Percentiles rank a stretch among this genome's conserved stretches.
These are phyloP conservation scores for Canna indica DNA, from an alignment of 176 grass and related monocot genomes.

Conservation along the genomic window DNA sequence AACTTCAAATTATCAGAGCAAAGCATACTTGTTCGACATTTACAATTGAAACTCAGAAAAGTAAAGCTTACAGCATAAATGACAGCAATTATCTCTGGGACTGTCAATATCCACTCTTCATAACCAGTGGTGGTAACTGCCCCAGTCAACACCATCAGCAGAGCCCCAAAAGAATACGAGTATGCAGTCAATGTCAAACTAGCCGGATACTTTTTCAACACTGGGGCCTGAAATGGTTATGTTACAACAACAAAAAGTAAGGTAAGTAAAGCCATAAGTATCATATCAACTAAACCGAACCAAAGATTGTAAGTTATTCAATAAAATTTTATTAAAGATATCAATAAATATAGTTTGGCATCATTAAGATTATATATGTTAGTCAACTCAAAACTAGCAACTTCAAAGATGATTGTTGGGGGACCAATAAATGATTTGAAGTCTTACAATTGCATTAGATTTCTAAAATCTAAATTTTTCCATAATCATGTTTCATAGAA, in stretches of 20 bases:
- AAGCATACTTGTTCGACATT: neutral
- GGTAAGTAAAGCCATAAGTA: neutral
- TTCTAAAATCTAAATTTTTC: too few relatives aligned
- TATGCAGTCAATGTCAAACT: conserved; percentile 76
- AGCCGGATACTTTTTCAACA: conserved; percentile 64
- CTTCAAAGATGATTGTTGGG: too few relatives aligned
- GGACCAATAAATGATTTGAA: too few relatives aligned
- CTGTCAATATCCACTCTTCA: conserved; percentile 65
- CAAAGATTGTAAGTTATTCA: too few relatives aligned
- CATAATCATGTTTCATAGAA: neutral
- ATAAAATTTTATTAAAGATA: too few relatives aligned
- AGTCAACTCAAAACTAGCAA: too few relatives aligned
- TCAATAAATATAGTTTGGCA: too few relatives aligned
- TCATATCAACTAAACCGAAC: conserved; percentile 2
- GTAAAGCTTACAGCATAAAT: conserved; percentile 77
- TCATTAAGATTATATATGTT: too few relatives aligned
- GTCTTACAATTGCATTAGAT: too few relatives aligned
- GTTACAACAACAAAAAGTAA: neutral
- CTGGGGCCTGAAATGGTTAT: conserved; percentile 54
- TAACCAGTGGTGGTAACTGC: conserved; percentile 41
- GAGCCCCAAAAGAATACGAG: conserved; percentile 71
- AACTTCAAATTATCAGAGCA: neutral
- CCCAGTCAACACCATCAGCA: conserved; percentile 73
- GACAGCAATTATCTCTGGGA: conserved; percentile 58
- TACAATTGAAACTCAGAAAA: neutral